Percentiles rank a stretch among this genome's conserved stretches.
These are phyloP conservation scores for Naumovozyma castellii DNA, from an alignment of 805 yeast genomes.

Conservation along the genomic window DNA sequence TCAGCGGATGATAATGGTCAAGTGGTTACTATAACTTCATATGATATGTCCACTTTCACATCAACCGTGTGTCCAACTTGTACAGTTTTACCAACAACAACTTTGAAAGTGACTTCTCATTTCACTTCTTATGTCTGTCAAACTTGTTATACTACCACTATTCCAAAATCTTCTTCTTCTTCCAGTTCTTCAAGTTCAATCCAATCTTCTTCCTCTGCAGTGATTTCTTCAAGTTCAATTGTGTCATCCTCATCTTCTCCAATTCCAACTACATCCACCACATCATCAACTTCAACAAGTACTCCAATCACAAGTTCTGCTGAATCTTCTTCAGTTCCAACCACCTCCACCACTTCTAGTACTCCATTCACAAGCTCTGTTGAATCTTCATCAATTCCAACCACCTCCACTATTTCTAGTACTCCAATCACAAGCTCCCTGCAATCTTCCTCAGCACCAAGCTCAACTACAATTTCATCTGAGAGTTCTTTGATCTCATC, in stretches of 20 bases:
- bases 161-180: constrained; percentile 1
- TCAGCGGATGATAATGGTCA: constrained; percentile 4
- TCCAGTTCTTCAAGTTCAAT: not conserved
- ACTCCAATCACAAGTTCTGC: not conserved
- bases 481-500: too few relatives aligned
- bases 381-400: not conserved
- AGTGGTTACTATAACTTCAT: constrained; percentile 3
- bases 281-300: not conserved
- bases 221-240: not conserved
- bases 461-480: too few relatives aligned
- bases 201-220: not conserved
- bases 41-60: constrained; percentile 6
- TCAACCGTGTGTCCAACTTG: constrained; percentile 9
- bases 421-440: not conserved
- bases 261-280: not conserved
- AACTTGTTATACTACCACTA: not conserved
- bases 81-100: not conserved
- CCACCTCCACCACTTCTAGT: not conserved
- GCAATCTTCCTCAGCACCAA: not conserved
- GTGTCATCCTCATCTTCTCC: not conserved
- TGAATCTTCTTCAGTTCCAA: not conserved
- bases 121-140: not conserved
- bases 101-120: not conserved
- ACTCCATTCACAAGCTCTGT: not conserved
- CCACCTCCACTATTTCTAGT: not conserved